A percentile compares a stretch with the other conserved stretches of the same genome.
Evolutionary conservation across 2,329 filamentous ascomycete species (phyloP).

Genomic region (Hirsutella rhossiliensis): DNA sequence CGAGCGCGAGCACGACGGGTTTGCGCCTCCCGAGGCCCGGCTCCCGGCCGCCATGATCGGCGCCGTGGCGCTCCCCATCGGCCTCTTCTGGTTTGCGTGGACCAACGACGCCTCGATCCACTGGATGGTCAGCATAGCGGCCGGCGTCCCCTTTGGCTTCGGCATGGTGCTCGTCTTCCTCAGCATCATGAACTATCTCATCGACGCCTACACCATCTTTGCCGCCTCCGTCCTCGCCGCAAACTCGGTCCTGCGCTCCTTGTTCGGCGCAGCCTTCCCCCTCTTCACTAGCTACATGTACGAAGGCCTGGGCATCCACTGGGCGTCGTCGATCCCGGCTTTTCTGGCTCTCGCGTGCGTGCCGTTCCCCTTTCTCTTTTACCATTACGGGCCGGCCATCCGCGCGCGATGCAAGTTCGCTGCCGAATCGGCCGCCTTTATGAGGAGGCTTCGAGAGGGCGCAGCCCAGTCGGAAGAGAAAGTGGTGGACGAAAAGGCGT

Average conservation of each 20-base stretch:
- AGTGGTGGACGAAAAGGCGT: background rate
- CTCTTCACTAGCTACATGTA: constrained; percentile 81
- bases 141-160: constrained; percentile 61
- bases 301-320: constrained; percentile 56
- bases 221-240: constrained; percentile 71
- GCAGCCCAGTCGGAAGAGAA: background rate
- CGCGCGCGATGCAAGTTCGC: constrained; percentile 60
- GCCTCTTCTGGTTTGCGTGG: constrained; percentile 48
- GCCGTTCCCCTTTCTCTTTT: constrained; percentile 74
- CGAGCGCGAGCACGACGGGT: constrained; percentile 34
- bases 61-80: constrained; percentile 50
- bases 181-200: constrained; percentile 62
- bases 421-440: background rate
- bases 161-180: constrained; percentile 81
- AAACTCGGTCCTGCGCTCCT: constrained; percentile 67
- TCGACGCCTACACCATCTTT: constrained; percentile 54
- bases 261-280: constrained; percentile 69
- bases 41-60: constrained; percentile 64
- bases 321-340: constrained; percentile 61
- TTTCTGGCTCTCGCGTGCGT: constrained; percentile 71
- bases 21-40: constrained; percentile 48
- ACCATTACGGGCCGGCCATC: constrained; percentile 61
- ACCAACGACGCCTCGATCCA: constrained; percentile 33
- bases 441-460: background rate
- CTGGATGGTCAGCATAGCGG: constrained; percentile 63